These are phyloP conservation scores for Boeremia lycopersici DNA, from an alignment of 2,329 filamentous ascomycete genomes.

Conservation along the genomic window DNA sequence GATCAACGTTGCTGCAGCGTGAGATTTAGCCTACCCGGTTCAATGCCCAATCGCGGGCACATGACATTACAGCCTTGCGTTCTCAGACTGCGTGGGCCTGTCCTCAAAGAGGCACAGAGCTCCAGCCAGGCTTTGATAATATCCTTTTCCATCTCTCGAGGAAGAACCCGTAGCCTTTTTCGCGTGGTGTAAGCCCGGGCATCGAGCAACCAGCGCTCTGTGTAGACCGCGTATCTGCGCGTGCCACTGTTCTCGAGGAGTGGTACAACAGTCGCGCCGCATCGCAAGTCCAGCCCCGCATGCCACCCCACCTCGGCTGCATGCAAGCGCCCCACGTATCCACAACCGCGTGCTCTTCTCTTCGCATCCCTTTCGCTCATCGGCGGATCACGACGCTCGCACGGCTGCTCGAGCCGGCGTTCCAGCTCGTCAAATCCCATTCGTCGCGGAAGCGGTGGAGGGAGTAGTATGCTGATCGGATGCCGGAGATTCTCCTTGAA, in stretches of 20 bases:
- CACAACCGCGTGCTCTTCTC: conserved; percentile 4
- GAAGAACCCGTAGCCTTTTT: conserved; percentile 14
- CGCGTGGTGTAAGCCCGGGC: conserved; percentile 6
- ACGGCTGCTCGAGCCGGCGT: conserved; percentile 18
- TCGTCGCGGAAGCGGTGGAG: conserved; percentile 8
- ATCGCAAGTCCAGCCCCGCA: conserved; percentile 8
- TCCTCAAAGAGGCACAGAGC: conserved; percentile 10
- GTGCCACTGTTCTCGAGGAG: no score
- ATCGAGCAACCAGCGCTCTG: not conserved
- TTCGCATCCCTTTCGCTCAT: not conserved
- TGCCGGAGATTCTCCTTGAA: conserved; percentile 8
- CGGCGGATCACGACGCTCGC: conserved; percentile 8
- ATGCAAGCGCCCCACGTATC: conserved; percentile 18
- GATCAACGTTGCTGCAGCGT: not conserved
- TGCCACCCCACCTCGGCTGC: conserved; percentile 5
- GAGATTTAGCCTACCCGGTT: not conserved
- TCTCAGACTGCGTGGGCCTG: conserved; percentile 2
- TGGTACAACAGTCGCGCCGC: no score
- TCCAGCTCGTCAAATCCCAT: conserved; percentile 15
- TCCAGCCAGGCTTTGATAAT: conserved; percentile 9
- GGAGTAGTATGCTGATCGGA: conserved; percentile 7
- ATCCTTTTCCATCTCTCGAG: no score
- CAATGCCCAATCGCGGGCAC: not conserved
- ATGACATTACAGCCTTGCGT: not conserved
- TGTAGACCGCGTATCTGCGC: not conserved